These are phyloP conservation scores for Pythium pyrilobum DNA, from an alignment of 352 stramenopile species.

Conservation along the genomic window DNA sequence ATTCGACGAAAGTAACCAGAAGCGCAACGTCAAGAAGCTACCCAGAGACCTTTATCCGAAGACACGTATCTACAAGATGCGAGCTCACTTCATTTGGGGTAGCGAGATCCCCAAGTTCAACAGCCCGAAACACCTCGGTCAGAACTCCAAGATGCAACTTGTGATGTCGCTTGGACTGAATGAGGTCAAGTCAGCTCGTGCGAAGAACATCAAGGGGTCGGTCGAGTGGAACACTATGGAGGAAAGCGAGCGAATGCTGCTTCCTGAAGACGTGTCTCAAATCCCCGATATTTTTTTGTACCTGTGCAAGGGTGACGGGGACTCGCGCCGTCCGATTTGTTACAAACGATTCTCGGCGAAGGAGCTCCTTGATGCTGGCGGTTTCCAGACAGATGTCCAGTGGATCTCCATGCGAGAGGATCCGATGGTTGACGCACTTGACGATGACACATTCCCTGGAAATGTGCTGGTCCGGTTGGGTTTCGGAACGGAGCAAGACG, in stretches of 20 bases:
- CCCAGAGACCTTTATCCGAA: constrained; percentile 52
- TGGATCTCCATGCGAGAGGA: constrained; percentile 86
- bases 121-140: constrained; percentile 58
- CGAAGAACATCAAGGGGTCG: constrained; percentile 69
- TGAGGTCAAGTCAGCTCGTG: constrained; percentile 49
- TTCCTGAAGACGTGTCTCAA: constrained; percentile 64
- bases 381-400: constrained; percentile 48
- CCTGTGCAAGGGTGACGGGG: constrained; percentile 63
- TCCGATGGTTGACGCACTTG: constrained; percentile 65
- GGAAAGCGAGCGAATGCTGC: constrained; percentile 70
- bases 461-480: constrained; percentile 75
- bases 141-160: constrained; percentile 77
- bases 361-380: constrained; percentile 53
- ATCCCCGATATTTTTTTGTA: constrained; percentile 90
- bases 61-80: constrained; percentile 61
- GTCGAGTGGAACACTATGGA: constrained; percentile 82
- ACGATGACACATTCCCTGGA: constrained; percentile 75
- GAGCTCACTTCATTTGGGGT: constrained; percentile 68
- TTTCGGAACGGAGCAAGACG: constrained; percentile 71
- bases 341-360: constrained; percentile 78
- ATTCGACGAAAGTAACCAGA: constrained; percentile 81
- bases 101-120: constrained; percentile 72
- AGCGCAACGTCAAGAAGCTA: constrained; percentile 73
- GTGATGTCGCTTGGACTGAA: constrained; percentile 61
- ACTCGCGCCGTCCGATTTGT: constrained; percentile 57